Base-by-base conservation (phyloP, 148 eudicot species). In the Drosera capensis region DNA sequence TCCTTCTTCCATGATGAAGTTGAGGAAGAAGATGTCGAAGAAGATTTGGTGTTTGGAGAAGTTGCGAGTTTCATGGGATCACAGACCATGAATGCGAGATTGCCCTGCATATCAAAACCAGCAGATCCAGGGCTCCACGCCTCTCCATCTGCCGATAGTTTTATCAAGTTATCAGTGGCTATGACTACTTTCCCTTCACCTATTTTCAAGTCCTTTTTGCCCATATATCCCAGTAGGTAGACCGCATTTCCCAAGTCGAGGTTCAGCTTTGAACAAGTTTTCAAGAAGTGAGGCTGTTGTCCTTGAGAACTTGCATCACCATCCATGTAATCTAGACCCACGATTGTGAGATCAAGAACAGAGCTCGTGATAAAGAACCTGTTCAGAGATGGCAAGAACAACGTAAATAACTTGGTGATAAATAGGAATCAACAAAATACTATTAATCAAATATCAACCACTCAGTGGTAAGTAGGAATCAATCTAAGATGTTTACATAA, bases 1-100 rank as follows among this genome's bases (percentile, higher is more conserved):
- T 78, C 93, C 67, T 76, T 90, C 56, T 80, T 80, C 80, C 67
- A 65, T 0, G 92, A 75, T 25, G 75, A 65, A n/a, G 87, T 49
- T 1, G 94, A 70, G 4, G 94, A 71, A 8, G 94, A 67, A 25
- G 94, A 83, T 25, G 78, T 71, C 26, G 99, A 73, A 42, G 77
- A 51, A 28, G 93, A 80, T 63, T 70, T 84, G 15, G 72, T 48
- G 40, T 71, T 70, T 24, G 87, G 95, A 34, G 95, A 80, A 13
- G 88, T 78, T 45, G 99, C 82, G 46, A 90, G 71, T 62, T 90
- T 90, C 99, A 90, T 90, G 5, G 99, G 99, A 69, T 90, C 99
- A 39, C 99, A 90, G 34, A 90, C 71, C 85, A 90, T 75, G 49
- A 90, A 90, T 16, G 99, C 81, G 14, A 90, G 93, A 65, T 90